These are phyloP conservation scores for Cyclotella baltica DNA, from an alignment of 108 stramenopile genomes.

Conservation along the genomic window DNA sequence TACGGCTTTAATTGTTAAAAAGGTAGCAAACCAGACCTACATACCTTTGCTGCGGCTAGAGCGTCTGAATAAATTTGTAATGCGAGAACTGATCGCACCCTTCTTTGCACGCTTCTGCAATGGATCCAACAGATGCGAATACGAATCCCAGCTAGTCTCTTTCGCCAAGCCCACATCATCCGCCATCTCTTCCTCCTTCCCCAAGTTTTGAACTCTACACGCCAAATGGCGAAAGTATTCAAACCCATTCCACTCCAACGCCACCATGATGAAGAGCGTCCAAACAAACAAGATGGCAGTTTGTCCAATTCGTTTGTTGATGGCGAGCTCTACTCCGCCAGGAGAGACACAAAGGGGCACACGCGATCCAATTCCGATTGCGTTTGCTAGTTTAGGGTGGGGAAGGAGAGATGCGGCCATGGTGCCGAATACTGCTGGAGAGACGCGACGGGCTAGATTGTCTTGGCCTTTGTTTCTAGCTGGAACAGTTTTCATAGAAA, in stretches of 20 bases:
- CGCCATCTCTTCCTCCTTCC: not conserved
- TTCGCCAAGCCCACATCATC: slow-evolving; percentile 7
- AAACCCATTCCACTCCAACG: slow-evolving; percentile 21
- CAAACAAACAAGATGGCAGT: not conserved
- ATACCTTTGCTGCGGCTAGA: not conserved
- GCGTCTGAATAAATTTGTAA: not conserved
- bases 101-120: slow-evolving; percentile 5
- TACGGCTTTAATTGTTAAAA: too few species aligned
- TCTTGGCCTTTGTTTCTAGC: not conserved
- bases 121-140: slow-evolving; percentile 2
- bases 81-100: not conserved
- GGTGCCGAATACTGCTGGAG: not conserved
- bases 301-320: not conserved
- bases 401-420: slow-evolving; percentile 2
- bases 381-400: not conserved
- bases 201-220: slow-evolving; percentile 5
- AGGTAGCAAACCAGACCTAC: not conserved
- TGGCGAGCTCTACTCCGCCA: not conserved
- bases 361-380: not conserved
- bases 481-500: not conserved
- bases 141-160: not conserved
- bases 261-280: not conserved
- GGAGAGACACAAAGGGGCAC: not conserved
- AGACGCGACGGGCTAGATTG: not conserved
- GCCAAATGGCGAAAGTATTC: slow-evolving; percentile 9